Base-by-base conservation (phyloP, 163 green algal genomes). In the Chloroidium sp. region DNA sequence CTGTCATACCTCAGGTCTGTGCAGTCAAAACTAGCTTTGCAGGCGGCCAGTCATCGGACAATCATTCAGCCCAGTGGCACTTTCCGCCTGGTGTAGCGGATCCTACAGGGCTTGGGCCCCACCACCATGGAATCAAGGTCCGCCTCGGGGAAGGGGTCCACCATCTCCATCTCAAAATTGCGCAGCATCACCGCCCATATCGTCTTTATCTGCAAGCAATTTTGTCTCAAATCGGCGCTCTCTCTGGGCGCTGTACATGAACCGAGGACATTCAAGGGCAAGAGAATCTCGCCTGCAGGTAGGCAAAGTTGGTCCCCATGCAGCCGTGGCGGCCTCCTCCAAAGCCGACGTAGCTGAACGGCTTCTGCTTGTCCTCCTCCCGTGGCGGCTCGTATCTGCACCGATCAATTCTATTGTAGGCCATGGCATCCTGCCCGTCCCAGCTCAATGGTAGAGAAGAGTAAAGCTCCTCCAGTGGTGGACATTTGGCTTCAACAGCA, bases 101-200 rank as follows among this genome's bases (percentile, higher is more conserved):
- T 90, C 62, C 89, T 84, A 86, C 92, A 95, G 4, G 92, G 81
- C 87, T 96, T 97, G 76, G 96, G 95, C 10, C 94, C 96, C 64
- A 99, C 94, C 14, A 99, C 96, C 92, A 99, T 97, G 72, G 89
- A 93, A 57, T 96, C 89, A 82, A 94, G 98, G 90, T 99, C 91
- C 1, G 93, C 84, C 80, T 95, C 92, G 57, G 96, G 96, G 79
- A 98, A 93, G 2, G 91, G 88, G 83, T 97, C 93, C n/a, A 98
- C 74, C 81, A 98, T 81, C 90, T 99, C 93, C 79, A 99, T 93
- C 57, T 98, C 94, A 87, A 98, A 99, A 82, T 98, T 95, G 69
- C 96, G 87, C 79, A 99, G 84, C 77, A 99, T 81, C 75, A 97
- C 87, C 78, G 82, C 93, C 96, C 92, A 97, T 83, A 99, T 97